Evolutionary conservation across 2,329 filamentous ascomycete species (phyloP), one percentile per base, ranked within the genome.

Genomic region (Xylaria sp.): DNA sequence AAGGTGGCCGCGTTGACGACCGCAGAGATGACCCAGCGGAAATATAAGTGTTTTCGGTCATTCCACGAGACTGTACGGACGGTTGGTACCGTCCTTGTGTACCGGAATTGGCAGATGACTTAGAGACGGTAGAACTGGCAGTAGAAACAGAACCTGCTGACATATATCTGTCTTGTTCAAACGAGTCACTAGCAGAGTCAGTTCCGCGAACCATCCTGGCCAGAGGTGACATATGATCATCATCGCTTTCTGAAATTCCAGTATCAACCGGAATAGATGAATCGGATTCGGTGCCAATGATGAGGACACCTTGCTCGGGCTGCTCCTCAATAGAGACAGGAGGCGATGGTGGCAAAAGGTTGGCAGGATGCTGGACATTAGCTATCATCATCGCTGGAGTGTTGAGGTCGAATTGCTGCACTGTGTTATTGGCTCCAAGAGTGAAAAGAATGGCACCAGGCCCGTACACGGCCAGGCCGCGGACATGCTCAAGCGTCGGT

Each of bases 401-500:
- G 75, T 97, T 97, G 52, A 98, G 86, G 78, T 98, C 94, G 78
- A 97, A 98, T 79, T 99, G 96, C 80, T 98, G 95, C 2, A 97
- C 91, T 2, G 93, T 96, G 77, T 95, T 91, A 74, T 95, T 94
- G 49, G 91, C 90, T 1, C 94, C 94, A 20, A 98, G 83, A 0
- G 95, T 98, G 81, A 99, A 99, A 28, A 99, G 86, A 7, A 89
- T 92, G n/a, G 95, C 95, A 7, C 92, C 94, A 0, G 94, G 92
- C 1, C 95, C 96, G 79, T 96, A 97, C 69, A 94, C 92, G 54
- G 94, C 92, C 52, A 99, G 87, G 18, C 93, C 95, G 71, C 89
- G 88, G 67, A 98, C 88, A 73, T 91, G 90, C 46, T 96, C 91
- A 7, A 94, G 86, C 1, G 94, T 98, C 6, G 94, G 94, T 66